Base-by-base conservation (phyloP, 2,329 filamentous ascomycete species). In the Alternaria arborescens region DNA sequence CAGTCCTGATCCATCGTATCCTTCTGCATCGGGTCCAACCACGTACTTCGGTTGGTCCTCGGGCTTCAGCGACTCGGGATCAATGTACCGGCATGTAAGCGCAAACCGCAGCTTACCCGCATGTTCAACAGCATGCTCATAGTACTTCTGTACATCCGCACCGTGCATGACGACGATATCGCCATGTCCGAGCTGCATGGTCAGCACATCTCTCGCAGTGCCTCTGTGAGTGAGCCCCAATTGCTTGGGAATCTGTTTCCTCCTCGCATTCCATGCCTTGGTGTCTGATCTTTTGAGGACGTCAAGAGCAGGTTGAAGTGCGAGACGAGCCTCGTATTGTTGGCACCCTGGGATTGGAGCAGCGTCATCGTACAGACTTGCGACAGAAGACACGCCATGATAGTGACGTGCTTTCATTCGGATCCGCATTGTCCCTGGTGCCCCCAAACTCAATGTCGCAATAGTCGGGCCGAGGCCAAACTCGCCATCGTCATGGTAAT, bases 401-500 rank as follows among this genome's bases (percentile, higher is more conserved):
- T 77, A 78, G 66, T 86, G 83, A 50, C 82, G 83, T 1, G 68
- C 66, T 75, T 90, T 90, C 54, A 85, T 81, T 1, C 85, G 80
- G 66, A 89, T 83, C 3, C 75, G 74, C 88, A 91, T 91, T 0
- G 77, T 78, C 0, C 87, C 85, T 0, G 84, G 82, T 0, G 82
- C 84, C 1, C 88, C 88, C 0, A 90, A 79, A 2, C 86, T 88
- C 0, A 7, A 77, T 0, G 88, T 88, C 0, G 87, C 86, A 7
- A 91, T 87, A 0, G 85, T 87, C 0, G 87, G 86, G 0, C 88
- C 88, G 0, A 91, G 79, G 4, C 87, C 86, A 10, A 77, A 78
- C 69, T 91, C 89, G 5, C 89, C 89, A 65, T 91, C 89, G 58
- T 91, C 88, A 60, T 91, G 88, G 66, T 85, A 89, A 28, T 79